phyloP scores from a whole-genome alignment of 1,284 basidiomycete genomes.

The Rhodotorula mucilaginosa region DNA sequence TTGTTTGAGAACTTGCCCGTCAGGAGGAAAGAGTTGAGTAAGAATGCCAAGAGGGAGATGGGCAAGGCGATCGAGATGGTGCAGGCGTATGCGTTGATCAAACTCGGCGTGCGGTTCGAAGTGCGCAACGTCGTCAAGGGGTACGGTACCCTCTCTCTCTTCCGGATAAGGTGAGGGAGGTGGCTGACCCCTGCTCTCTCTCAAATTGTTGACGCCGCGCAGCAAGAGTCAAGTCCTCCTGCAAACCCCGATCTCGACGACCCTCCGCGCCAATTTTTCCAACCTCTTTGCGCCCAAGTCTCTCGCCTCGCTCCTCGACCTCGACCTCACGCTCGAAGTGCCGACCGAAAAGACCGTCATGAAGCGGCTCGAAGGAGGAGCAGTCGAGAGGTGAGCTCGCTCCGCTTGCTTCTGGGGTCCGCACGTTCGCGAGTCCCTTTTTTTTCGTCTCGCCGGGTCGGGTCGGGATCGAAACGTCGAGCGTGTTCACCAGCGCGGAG shows the following conservation, averaged over 20 bases:
- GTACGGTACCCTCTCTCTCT: constrained; percentile 53
- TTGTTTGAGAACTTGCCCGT: constrained; percentile 85
- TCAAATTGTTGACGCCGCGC: too few species aligned
- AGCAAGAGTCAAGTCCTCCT: constrained; percentile 66
- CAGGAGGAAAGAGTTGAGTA: constrained; percentile 83
- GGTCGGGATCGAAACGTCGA: background rate
- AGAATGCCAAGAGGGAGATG: constrained; percentile 87
- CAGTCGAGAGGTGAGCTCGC: background rate
- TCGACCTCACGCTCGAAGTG: constrained; percentile 69
- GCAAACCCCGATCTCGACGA: constrained; percentile 65
- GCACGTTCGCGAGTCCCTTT: too few species aligned
- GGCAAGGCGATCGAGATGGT: constrained; percentile 77
- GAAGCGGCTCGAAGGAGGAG: constrained; percentile 20
- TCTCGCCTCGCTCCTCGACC: constrained; percentile 68
- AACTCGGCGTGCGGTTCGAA: constrained; percentile 64
- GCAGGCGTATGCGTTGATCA: constrained; percentile 83
- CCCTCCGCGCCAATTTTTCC: constrained; percentile 65
- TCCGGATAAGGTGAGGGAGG: too few species aligned
- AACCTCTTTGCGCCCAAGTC: constrained; percentile 83
- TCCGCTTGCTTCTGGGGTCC: background rate
- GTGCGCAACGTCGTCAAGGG: constrained; percentile 74
- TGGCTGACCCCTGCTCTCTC: too few species aligned
- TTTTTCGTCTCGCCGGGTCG: background rate
- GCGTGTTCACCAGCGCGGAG: too few species aligned
- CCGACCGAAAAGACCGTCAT: constrained; percentile 57